Evolutionary conservation across 2,329 filamentous ascomycete genomes (phyloP), one percentile per base, ranked within the genome.

Genomic region (Westerdykella ornata): DNA sequence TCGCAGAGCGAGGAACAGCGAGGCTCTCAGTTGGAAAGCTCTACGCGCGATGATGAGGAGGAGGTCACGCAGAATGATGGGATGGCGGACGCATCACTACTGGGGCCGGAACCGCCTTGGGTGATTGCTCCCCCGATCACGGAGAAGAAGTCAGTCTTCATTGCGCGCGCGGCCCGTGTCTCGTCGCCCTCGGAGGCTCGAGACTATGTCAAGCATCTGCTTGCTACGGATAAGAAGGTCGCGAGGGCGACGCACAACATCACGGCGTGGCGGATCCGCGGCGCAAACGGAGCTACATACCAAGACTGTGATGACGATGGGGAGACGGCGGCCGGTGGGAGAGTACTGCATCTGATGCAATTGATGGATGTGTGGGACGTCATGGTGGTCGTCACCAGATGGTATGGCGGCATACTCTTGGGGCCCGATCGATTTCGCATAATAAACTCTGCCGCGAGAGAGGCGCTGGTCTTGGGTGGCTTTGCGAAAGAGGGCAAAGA

Each of bases 251-350:
- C 90, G 45, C 92, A 98, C 65, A 97, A 97, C 65, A 96, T 98
- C 60, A 89, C 84, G 15, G 90, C 90, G 1, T 97, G 88, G 86
- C 79, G 92, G 9, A 89, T 97, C 41, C 78, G 77, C 20, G 78
- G 77, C 0, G 59, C 67, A 4, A 74, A 71, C 42, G 69, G 67
- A 48, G 70, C 72, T 4, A 75, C 74, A 38, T 88, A 82, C 52
- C 89, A 97, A 65, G 92, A 98, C 67, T 96, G 84, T 60, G 86
- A 98, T 56, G 92, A 98, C 57, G 92, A 98, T 63, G 92, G 92
- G 2, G 92, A 98, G 73, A 85, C 85, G 18, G 92, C 92, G 5
- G 92, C 92, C 0, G 92, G 92, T 1, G 82, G 84, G 0, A 76
- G 92, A 32, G 67, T 98, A 58, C 68, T 97, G 45, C 88, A 94